Conservation (phyloP, 768 basidiomycete species). For the Tephrocybe sp. region DNA sequence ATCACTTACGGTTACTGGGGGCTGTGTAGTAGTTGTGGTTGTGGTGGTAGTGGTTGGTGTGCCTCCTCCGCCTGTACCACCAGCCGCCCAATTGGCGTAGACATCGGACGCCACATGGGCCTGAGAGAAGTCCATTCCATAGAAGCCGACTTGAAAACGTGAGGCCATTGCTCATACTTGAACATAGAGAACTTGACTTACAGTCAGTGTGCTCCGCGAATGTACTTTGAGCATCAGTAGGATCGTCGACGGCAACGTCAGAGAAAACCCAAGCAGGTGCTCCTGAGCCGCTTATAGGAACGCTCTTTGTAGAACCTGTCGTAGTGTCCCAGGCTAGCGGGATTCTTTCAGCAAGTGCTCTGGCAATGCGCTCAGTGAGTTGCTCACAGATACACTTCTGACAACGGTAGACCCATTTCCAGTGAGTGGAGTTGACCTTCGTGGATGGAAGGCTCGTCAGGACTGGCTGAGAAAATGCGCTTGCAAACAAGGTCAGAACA, state of each 20-base stretch:
- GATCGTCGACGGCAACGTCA: constrained; percentile 40
- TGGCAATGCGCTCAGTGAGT: too few relatives aligned
- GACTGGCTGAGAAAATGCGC: constrained; percentile 48
- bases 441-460: constrained; percentile 51
- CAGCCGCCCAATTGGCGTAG: constrained; percentile 50
- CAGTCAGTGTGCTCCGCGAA: constrained; percentile 61
- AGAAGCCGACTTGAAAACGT: constrained; percentile 54
- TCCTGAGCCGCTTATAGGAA: constrained; percentile 32
- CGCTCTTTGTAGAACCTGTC: constrained; percentile 33
- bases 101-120: constrained; percentile 44
- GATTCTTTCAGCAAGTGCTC: not conserved
- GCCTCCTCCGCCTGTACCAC: constrained; percentile 40
- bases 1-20: constrained; percentile 21
- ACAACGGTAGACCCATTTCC: constrained; percentile 69
- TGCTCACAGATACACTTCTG: constrained; percentile 60
- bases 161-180: not conserved
- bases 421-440: constrained; percentile 56
- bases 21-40: constrained; percentile 30
- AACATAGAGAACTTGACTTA: too few relatives aligned
- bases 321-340: constrained; percentile 37
- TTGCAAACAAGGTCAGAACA: constrained; percentile 12
- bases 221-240: constrained; percentile 47
- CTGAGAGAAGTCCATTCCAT: constrained; percentile 44
- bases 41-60: constrained; percentile 33
- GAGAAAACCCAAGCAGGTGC: constrained; percentile 55